phyloP scores from a whole-genome alignment of 2,329 filamentous ascomycete genomes.

The Colletotrichum somersetense region DNA sequence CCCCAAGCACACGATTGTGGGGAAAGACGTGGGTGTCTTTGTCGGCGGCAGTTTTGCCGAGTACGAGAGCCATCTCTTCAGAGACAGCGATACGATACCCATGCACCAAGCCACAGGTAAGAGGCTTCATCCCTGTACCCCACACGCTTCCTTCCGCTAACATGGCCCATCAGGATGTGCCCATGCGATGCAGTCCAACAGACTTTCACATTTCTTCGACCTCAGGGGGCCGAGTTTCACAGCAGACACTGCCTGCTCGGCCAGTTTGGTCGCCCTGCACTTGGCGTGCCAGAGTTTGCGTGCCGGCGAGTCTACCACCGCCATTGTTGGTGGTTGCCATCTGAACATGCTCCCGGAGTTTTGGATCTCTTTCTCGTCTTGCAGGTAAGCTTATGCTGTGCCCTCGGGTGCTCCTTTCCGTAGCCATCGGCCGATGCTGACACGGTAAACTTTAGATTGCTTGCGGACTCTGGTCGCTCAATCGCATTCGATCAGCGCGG shows the following conservation, averaged over 20 bases:
- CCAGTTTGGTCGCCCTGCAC: conserved; percentile 63
- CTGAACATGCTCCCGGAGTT: conserved; percentile 62
- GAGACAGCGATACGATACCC: conserved; percentile 61
- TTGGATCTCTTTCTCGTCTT: conserved; percentile 60
- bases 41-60: conserved; percentile 62
- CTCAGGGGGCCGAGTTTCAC: conserved; percentile 66
- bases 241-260: conserved; percentile 66
- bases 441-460: conserved; percentile 51
- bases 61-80: conserved; percentile 60
- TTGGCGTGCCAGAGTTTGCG: conserved; percentile 63
- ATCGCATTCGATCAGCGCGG: conserved; percentile 51
- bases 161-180: conserved; percentile 54
- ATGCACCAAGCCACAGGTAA: conserved; percentile 66
- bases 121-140: conserved; percentile 34
- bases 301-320: conserved; percentile 59
- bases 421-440: not conserved
- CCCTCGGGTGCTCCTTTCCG: not conserved
- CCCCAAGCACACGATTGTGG: conserved; percentile 60
- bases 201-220: conserved; percentile 68
- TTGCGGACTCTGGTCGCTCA: conserved; percentile 65
- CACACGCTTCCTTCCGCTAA: conserved; percentile 35
- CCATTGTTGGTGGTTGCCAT: conserved; percentile 62
- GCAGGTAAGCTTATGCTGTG: conserved; percentile 49
- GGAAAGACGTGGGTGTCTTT: conserved; percentile 63
- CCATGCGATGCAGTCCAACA: conserved; percentile 66